Conservation (phyloP, 2,329 filamentous ascomycete genomes). For the Pleomassaria siparia region DNA sequence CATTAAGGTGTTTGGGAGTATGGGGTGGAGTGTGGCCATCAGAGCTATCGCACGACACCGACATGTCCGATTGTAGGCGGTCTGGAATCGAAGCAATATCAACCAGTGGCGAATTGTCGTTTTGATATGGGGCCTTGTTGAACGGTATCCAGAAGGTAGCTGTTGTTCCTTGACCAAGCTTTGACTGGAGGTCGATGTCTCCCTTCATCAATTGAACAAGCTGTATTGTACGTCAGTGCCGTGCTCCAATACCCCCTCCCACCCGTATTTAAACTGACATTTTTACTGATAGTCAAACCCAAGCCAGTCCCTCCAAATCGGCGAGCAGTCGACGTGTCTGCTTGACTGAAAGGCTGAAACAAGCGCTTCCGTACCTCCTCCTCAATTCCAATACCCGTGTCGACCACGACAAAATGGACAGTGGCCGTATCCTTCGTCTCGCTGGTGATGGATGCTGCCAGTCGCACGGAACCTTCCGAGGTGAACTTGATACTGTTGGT, state of each 20-base stretch:
- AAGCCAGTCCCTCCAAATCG: constrained; percentile 79
- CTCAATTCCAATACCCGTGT: constrained; percentile 80
- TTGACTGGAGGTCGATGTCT: constrained; percentile 69
- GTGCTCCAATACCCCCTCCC: neutral
- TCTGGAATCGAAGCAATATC: constrained; percentile 67
- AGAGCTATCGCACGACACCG: constrained; percentile 67
- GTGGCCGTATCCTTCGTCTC: constrained; percentile 67
- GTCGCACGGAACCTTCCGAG: constrained; percentile 48
- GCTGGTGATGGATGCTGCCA: constrained; percentile 64
- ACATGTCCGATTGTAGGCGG: constrained; percentile 59
- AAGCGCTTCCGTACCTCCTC: constrained; percentile 71
- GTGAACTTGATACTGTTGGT: constrained; percentile 55
- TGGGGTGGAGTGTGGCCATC: constrained; percentile 56
- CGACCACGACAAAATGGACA: constrained; percentile 71
- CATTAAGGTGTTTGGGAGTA: constrained; percentile 30
- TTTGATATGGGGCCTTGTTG: constrained; percentile 64
- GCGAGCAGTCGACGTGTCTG: constrained; percentile 75
- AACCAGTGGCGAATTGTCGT: constrained; percentile 55
- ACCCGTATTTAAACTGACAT: constrained; percentile 43
- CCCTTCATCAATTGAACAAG: constrained; percentile 79
- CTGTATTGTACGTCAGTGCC: constrained; percentile 14
- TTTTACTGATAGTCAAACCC: constrained; percentile 79
- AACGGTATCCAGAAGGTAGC: constrained; percentile 78
- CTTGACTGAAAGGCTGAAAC: constrained; percentile 81
- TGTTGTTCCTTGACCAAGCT: constrained; percentile 68